phyloP scores from a whole-genome alignment of 805 yeast genomes.

The Metschnikowia cerradonensis region DNA sequence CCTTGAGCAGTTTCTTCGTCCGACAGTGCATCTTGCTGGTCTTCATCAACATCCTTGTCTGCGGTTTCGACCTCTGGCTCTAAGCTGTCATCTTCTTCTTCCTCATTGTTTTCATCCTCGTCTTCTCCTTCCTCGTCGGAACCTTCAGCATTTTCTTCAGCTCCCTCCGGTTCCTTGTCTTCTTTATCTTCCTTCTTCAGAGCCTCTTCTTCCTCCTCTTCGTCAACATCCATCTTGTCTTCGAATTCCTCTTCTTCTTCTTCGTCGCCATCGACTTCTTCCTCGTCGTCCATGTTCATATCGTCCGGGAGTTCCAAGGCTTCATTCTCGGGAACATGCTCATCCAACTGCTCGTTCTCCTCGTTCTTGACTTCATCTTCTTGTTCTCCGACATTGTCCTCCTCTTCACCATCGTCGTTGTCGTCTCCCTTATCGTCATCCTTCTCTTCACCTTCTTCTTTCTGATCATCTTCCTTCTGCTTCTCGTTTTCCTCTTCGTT shows the following conservation, averaged over 20 bases:
- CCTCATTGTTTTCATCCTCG: slow-evolving; percentile 22
- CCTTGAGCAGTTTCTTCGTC: slow-evolving; percentile 31
- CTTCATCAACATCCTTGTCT: slow-evolving; percentile 19
- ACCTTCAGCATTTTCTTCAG: slow-evolving; percentile 9
- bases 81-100: slow-evolving; percentile 23
- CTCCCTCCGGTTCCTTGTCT: slow-evolving; percentile 17
- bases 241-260: slow-evolving; percentile 26
- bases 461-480: slow-evolving; percentile 26
- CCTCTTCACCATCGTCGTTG: slow-evolving; percentile 55
- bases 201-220: slow-evolving; percentile 16
- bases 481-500: slow-evolving; percentile 43
- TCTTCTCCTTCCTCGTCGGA: slow-evolving; percentile 22
- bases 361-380: slow-evolving; percentile 73
- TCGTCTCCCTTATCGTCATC: slow-evolving; percentile 34
- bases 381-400: slow-evolving; percentile 76
- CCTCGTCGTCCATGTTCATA: slow-evolving; percentile 80
- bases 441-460: slow-evolving; percentile 31
- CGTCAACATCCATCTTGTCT: slow-evolving; percentile 10
- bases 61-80: slow-evolving; percentile 26
- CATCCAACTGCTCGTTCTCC: slow-evolving; percentile 65
- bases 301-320: slow-evolving; percentile 90
- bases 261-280: slow-evolving; percentile 44
- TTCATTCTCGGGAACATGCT: slow-evolving; percentile 76
- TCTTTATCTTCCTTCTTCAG: slow-evolving; percentile 20
- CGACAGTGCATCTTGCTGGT: slow-evolving; percentile 25